Base-by-base conservation (phyloP, 148 eudicot species). In the Drosera capensis region DNA sequence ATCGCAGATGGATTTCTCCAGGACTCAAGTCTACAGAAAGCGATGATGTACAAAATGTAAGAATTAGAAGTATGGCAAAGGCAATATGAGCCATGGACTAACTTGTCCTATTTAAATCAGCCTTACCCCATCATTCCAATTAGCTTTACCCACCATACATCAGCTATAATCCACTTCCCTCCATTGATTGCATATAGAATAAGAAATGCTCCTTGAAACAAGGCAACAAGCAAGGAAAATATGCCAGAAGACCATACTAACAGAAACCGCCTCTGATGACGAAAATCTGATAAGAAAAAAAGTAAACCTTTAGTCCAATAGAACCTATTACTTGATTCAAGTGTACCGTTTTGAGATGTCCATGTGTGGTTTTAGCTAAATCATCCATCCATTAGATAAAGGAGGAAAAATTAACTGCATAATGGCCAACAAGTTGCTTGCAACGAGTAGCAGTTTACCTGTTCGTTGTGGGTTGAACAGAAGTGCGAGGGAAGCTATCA, bases 101-200 rank as follows among this genome's bases (percentile, higher is more conserved):
- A 5, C 45, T 7, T 13, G 11, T 41, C 23, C 39, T 13, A 3
- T 5, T 20, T 9, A 38, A 54, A 43, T 14, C 31, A 52, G 52
- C 62, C 74, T 51, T 74, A 84, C 97, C 68, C 65, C 80, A 75
- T 71, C 43, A 90, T 48, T 42, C 97, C 95, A 58, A 78, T 40
- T 49, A 85, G 62, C 78, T 78, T 76, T 57, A 66, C 77, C 93
- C 84, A 90, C 64, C 70, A 64, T 36, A 68, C 51, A 62, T 78
- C 79, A 46, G 66, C 67, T 44, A 65, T 21, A 54, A 64, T 63
- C 74, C 88, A 71, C 41, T 60, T 57, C 13, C 56, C 70, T 57
- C 63, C 73, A 70, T 66, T 53, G 58, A 66, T 54, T 23, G 68
- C 74, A 60, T 65, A 78, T 46, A 65, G 43, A 60, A 70, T 41